phyloP scores from a whole-genome alignment of 2,329 filamentous ascomycete genomes.

The Fusarium annulatum region DNA sequence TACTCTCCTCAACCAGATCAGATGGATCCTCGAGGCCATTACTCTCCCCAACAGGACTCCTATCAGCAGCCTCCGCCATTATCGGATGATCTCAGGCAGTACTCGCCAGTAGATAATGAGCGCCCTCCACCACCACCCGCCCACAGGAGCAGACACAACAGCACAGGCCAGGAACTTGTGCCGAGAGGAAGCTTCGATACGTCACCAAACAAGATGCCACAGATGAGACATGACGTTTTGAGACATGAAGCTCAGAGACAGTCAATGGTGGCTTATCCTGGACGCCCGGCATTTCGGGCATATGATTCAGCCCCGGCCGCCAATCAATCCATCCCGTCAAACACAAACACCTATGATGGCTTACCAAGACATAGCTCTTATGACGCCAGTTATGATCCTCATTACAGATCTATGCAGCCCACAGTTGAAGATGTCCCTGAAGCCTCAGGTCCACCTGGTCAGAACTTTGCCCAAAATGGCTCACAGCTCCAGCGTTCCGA shows the following conservation, averaged over 20 bases:
- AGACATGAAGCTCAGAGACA: constrained; percentile 67
- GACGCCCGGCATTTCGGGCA: constrained; percentile 63
- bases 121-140: constrained; percentile 67
- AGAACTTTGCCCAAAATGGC: constrained; percentile 42
- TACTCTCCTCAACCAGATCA: constrained; percentile 51
- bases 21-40: constrained; percentile 52
- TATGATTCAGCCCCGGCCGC: constrained; percentile 60
- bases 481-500: constrained; percentile 46
- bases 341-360: constrained; percentile 49
- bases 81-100: constrained; percentile 49
- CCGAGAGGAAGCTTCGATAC: constrained; percentile 56
- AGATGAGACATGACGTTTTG: constrained; percentile 69
- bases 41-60: constrained; percentile 48
- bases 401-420: constrained; percentile 66
- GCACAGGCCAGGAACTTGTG: constrained; percentile 55
- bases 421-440: constrained; percentile 74
- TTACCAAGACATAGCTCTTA: constrained; percentile 62
- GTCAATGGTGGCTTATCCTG: constrained; percentile 62
- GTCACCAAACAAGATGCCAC: constrained; percentile 55
- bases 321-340: constrained; percentile 45
- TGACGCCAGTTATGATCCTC: constrained; percentile 59
- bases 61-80: constrained; percentile 45
- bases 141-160: constrained; percentile 62
- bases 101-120: constrained; percentile 54
- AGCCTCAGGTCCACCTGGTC: constrained; percentile 51